Evolutionary conservation across 2,329 filamentous ascomycete genomes (phyloP), one percentile per base, ranked within the genome.

Genomic region (Venturia oleaginea): DNA sequence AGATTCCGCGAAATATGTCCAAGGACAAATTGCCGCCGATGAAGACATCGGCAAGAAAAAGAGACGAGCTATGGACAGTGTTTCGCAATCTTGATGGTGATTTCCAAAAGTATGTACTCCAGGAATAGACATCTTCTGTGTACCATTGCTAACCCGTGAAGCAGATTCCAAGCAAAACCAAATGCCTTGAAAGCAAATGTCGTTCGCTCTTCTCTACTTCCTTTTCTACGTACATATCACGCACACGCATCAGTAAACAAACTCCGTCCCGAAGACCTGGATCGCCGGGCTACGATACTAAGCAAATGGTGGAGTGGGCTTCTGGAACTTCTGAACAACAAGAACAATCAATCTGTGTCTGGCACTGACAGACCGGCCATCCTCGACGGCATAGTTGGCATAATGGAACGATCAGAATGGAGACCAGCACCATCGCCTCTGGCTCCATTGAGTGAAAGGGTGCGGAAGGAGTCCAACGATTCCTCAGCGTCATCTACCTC

Each of bases 361-460:
- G 90, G 90, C 13, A 87, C 91, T n/a, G 92, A 96, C 71, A 83
- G 91, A 38, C 90, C 91, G 0, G 83, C 86, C 2, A 85, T 96
- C 54, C 82, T 96, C 38, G 92, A 96, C 71, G 89, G 86, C 5
- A 83, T 90, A 27, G 86, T 88, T 60, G 84, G 88, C 63, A 86
- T 97, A 72, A 96, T 96, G 92, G 88, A 89, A 75, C 84, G 92
- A 59, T 86, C 88, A 0, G 92, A 97, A 76, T 97, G 92, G 92
- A 86, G 90, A 67, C 81, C 88, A 63, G 83, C 86, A 32, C 89
- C 88, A 0, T 86, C 86, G 4, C 84, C 82, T 24, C 87, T 89
- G 71, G 83, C 85, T 65, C 84, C 88, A 0, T 75, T 90, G 34
- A 77, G 76, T 15, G 83, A 86, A 51, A 84, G 85, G 59, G 79